Evolutionary conservation across 768 basidiomycete species (phyloP).

Genomic region (Pilatotrama ljubarskyi): DNA sequence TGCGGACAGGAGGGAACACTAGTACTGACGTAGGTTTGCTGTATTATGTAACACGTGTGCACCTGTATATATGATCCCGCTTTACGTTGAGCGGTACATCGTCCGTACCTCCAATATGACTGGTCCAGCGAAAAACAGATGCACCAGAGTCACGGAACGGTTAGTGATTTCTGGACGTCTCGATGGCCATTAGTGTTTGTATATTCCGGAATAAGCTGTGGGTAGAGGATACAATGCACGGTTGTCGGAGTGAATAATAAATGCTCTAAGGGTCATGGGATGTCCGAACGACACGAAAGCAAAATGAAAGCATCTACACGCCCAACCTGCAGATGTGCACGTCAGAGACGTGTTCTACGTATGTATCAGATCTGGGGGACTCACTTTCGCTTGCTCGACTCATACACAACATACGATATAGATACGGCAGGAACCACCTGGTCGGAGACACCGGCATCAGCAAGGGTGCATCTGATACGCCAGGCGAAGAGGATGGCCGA

Average conservation of each 20-base stretch:
- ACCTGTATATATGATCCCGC: conserved; percentile 6
- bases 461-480: conserved; percentile 9
- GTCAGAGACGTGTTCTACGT: conserved; percentile 4
- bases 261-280: conserved; percentile 14
- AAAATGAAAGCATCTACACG: conserved; percentile 28
- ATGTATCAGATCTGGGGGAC: conserved; percentile 25
- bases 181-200: conserved; percentile 12
- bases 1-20: no score
- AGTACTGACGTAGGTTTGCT: not conserved
- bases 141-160: not conserved
- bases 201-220: conserved; percentile 17
- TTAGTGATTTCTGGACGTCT: not conserved
- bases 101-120: not conserved
- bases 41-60: conserved; percentile 19
- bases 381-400: conserved; percentile 79
- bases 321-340: conserved; percentile 49
- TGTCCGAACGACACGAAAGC: conserved; percentile 16
- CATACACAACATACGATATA: conserved; percentile 95
- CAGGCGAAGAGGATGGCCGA: conserved; percentile 30
- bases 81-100: not conserved
- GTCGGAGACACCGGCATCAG: conserved; percentile 6
- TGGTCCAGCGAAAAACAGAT: not conserved
- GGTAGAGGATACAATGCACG: conserved; percentile 25
- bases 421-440: conserved; percentile 96
- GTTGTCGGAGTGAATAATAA: conserved; percentile 1